Conservation (phyloP, 805 yeast species). For the Zygosaccharomyces gambellarensis region DNA sequence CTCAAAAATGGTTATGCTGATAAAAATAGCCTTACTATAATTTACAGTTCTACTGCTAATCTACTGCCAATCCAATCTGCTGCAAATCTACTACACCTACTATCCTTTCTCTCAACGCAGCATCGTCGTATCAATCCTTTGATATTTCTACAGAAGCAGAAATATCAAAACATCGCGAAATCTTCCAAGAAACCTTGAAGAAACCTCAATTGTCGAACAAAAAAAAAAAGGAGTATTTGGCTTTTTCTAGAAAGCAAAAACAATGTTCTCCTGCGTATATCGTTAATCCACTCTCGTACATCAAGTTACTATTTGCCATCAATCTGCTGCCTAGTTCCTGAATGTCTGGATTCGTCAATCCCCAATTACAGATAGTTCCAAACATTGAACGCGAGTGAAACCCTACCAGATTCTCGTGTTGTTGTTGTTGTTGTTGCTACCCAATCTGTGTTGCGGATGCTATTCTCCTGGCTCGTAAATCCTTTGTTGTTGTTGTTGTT, state of each 20-base stretch:
- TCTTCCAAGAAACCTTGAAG: background rate
- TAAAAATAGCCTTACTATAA: background rate
- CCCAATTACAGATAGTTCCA: background rate
- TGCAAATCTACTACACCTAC: background rate
- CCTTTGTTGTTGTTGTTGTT: too few relatives aligned
- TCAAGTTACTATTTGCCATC: background rate
- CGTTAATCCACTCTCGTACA: background rate
- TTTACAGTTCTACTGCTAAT: background rate
- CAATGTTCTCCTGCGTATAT: background rate
- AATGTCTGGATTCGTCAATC: background rate
- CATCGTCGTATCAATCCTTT: background rate
- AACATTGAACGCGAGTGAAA: background rate
- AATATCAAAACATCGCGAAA: conserved; percentile 1
- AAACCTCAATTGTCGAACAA: background rate
- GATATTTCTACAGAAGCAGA: background rate
- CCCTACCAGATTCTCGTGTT: background rate
- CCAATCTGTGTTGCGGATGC: background rate
- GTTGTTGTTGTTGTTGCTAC: background rate
- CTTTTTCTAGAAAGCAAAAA: background rate
- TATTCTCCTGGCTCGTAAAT: too few relatives aligned
- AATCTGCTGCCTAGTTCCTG: background rate
- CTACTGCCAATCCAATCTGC: too few relatives aligned
- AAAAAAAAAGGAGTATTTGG: too few relatives aligned
- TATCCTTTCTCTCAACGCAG: background rate
- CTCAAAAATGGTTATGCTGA: background rate